Percentiles rank a stretch among this genome's conserved stretches.
Conservation (phyloP, 1,139 yeast species). For the Fermentozyma sake region DNA sequence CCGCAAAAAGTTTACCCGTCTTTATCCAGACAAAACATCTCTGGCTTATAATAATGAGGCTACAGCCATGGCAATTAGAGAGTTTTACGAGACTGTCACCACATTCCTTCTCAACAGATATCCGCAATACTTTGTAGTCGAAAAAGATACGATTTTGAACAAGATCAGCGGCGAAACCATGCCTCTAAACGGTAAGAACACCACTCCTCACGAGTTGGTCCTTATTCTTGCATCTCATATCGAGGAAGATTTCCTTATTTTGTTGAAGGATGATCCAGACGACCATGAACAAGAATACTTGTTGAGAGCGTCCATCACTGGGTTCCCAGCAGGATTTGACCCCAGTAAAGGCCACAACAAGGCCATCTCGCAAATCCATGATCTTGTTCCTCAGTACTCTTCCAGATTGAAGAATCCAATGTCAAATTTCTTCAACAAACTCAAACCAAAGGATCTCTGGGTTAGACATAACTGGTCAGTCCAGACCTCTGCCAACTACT, state of each 20-base stretch:
- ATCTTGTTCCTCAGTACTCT: constrained; percentile 40
- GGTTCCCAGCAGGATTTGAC: constrained; percentile 43
- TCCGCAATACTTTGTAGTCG: constrained; percentile 28
- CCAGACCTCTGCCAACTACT: constrained; percentile 30
- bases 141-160: constrained; percentile 16
- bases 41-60: constrained; percentile 16
- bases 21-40: constrained; percentile 19
- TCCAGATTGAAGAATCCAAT: constrained; percentile 30
- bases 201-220: constrained; percentile 19
- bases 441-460: constrained; percentile 37
- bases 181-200: constrained; percentile 16
- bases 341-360: constrained; percentile 30
- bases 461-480: constrained; percentile 39
- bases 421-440: constrained; percentile 35
- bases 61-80: constrained; percentile 25
- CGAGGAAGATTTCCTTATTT: constrained; percentile 39
- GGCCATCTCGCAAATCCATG: constrained; percentile 37
- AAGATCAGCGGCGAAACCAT: constrained; percentile 24
- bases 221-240: constrained; percentile 23
- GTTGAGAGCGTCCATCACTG: constrained; percentile 31
- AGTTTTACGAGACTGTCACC: constrained; percentile 27
- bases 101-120: constrained; percentile 26
- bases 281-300: constrained; percentile 32
- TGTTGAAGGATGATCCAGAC: constrained; percentile 32
- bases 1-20: constrained; percentile 17